These are phyloP conservation scores for Trapa bicornis DNA, from an alignment of 345 rosid genomes.

Conservation along the genomic window DNA sequence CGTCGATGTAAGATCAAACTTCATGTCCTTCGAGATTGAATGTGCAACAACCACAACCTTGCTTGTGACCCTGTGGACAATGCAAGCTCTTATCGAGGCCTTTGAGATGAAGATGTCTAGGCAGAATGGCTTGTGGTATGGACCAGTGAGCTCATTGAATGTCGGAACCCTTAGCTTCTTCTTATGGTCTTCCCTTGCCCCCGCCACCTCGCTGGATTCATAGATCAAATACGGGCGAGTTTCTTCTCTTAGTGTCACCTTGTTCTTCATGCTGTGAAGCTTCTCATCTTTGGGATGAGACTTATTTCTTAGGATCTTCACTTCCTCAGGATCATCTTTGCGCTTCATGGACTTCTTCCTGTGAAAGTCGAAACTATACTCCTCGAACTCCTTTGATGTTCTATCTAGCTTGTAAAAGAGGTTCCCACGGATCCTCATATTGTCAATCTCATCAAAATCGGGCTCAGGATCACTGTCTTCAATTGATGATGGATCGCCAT, in stretches of 20 bases:
- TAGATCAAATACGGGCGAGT: conserved; percentile 6
- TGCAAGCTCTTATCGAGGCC: conserved; percentile 73
- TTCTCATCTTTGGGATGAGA: conserved; percentile 9
- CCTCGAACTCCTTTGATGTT: conserved; percentile 70
- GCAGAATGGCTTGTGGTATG: conserved; percentile 81
- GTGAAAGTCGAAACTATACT: conserved; percentile 60
- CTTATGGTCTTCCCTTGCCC: conserved; percentile 29
- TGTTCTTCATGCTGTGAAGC: conserved; percentile 4
- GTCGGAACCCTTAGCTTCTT: conserved; percentile 57
- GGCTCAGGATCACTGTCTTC: conserved; percentile 13
- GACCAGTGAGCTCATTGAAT: conserved; percentile 77
- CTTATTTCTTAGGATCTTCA: conserved; percentile 6
- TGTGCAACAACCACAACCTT: conserved; percentile 83
- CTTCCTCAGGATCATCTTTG: conserved; percentile 24
- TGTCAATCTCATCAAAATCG: conserved; percentile 63
- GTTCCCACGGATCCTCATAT: conserved; percentile 64
- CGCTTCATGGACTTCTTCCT: conserved; percentile 37
- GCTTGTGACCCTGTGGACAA: conserved; percentile 71
- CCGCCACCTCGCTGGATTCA: conserved; percentile 6
- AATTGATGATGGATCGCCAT: conserved; percentile 8
- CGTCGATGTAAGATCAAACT: conserved; percentile 62
- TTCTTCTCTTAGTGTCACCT: conserved; percentile 5
- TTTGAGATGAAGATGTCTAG: conserved; percentile 69
- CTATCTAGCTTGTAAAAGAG: conserved; percentile 76
- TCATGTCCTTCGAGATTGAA: conserved; percentile 82